Evolutionary conservation across 495 filamentous ascomycete genomes (phyloP).

Genomic region (Aspergillus asperescens): DNA sequence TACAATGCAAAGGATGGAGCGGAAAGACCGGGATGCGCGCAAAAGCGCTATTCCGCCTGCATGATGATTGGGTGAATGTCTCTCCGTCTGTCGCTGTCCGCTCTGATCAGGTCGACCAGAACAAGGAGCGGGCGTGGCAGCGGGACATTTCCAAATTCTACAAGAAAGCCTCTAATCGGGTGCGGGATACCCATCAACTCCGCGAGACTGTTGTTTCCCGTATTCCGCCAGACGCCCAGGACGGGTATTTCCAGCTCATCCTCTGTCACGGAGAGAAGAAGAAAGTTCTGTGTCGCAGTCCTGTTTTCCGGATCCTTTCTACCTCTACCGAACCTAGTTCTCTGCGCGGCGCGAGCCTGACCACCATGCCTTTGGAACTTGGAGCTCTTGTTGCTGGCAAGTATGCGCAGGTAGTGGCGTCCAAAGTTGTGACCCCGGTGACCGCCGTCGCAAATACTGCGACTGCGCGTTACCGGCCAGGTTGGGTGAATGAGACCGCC

Average conservation of each 20-base stretch:
- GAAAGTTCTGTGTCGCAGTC: conserved; percentile 56
- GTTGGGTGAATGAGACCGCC: conserved; percentile 37
- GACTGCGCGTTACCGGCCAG: conserved; percentile 33
- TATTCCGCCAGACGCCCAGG: conserved; percentile 55
- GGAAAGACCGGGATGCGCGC: conserved; percentile 64
- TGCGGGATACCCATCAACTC: conserved; percentile 42
- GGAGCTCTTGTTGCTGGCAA: conserved; percentile 53
- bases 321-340: conserved; percentile 54
- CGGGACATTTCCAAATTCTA: conserved; percentile 56
- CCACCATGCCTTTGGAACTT: conserved; percentile 57
- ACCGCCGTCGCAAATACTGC: conserved; percentile 34
- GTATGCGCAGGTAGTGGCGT: conserved; percentile 45
- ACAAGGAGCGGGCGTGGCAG: conserved; percentile 60
- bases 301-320: conserved; percentile 59
- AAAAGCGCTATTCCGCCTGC: conserved; percentile 52
- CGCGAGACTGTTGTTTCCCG: conserved; percentile 59
- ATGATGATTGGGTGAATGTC: conserved; percentile 58
- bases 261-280: conserved; percentile 53
- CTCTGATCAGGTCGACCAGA: conserved; percentile 39
- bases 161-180: conserved; percentile 42
- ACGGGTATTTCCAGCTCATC: conserved; percentile 63
- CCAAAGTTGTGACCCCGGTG: conserved; percentile 46
- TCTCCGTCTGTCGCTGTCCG: conserved; percentile 49
- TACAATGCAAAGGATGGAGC: conserved; percentile 61
- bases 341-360: conserved; percentile 58